Percentiles rank a stretch among this genome's conserved stretches.
phyloP scores from a whole-genome alignment of 441 rosid genomes.

The Corymbia citriodora region DNA sequence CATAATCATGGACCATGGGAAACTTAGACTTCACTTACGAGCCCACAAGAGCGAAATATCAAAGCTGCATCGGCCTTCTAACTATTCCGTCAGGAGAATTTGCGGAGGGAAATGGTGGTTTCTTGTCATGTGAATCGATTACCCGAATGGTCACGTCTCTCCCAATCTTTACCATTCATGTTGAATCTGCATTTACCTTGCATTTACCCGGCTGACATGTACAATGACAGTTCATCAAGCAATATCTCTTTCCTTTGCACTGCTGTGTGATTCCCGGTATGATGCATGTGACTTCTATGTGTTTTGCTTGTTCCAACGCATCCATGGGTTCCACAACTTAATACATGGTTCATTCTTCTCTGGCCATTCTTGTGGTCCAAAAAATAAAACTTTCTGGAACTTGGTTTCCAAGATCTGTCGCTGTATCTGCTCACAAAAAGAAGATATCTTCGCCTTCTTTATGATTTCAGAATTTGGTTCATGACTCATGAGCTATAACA shows the following conservation, averaged over 20 bases:
- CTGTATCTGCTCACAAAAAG: background rate
- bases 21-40: background rate
- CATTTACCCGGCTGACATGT: background rate
- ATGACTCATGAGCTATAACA: background rate
- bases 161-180: background rate
- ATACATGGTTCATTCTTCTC: background rate
- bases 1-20: background rate
- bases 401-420: background rate
- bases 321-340: background rate
- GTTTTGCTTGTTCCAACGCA: background rate
- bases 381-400: background rate
- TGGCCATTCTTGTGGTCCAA: slow-evolving; percentile 14
- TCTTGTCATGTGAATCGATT: background rate
- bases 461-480: background rate
- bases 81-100: background rate
- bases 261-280: background rate
- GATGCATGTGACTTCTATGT: slow-evolving; percentile 16
- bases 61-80: background rate
- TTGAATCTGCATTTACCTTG: background rate
- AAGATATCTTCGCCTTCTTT: background rate
- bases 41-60: background rate
- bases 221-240: background rate
- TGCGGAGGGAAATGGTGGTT: background rate
- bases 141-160: background rate
- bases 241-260: background rate